phyloP scores from a whole-genome alignment of 2,329 filamentous ascomycete genomes.

The Cryphonectria carpinicola region DNA sequence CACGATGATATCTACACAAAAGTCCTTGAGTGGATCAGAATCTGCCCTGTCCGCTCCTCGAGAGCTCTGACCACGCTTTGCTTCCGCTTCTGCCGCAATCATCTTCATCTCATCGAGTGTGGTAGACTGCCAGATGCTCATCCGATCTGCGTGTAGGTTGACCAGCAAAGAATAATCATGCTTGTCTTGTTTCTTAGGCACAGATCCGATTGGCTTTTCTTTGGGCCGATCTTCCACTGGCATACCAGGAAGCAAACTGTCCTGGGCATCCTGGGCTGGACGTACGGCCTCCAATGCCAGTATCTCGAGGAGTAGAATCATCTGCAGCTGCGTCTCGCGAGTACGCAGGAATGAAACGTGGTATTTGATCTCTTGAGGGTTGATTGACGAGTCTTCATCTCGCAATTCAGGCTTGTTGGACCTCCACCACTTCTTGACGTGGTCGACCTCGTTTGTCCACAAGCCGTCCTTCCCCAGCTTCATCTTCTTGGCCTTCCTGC shows the following conservation, averaged over 20 bases:
- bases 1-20: conserved; percentile 79
- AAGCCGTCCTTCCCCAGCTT: conserved; percentile 71
- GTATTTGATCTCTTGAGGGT: conserved; percentile 60
- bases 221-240: conserved; percentile 41
- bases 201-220: conserved; percentile 37
- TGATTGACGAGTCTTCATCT: conserved; percentile 52
- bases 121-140: conserved; percentile 85
- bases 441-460: conserved; percentile 67
- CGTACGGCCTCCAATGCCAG: conserved; percentile 67
- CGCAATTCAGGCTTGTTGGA: conserved; percentile 53
- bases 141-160: conserved; percentile 74
- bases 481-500: conserved; percentile 64
- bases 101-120: conserved; percentile 60
- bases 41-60: conserved; percentile 47
- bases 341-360: conserved; percentile 69
- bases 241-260: conserved; percentile 52
- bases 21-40: conserved; percentile 71
- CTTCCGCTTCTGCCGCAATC: conserved; percentile 54
- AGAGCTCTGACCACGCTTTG: conserved; percentile 38
- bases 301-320: conserved; percentile 79
- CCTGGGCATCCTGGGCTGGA: conserved; percentile 44
- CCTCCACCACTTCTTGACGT: conserved; percentile 73
- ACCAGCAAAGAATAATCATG: conserved; percentile 68
- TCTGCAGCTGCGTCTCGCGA: conserved; percentile 78
- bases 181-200: conserved; percentile 60